Base-by-base conservation (phyloP, 768 basidiomycete genomes). In the Candolleomyces efflorescens region DNA sequence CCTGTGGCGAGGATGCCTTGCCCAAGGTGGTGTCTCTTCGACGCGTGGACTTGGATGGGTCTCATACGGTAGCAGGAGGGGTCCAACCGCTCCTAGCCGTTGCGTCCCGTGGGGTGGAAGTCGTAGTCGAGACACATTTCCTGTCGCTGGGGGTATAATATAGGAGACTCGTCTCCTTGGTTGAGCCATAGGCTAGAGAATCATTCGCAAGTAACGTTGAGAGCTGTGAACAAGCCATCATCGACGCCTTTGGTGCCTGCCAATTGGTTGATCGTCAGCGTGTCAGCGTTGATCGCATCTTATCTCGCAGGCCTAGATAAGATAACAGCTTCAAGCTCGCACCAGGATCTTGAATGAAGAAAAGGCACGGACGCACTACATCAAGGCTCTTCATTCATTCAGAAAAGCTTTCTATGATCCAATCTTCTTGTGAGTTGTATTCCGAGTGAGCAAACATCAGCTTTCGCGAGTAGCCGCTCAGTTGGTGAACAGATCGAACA, bases 91-190 rank as follows among this genome's bases (percentile, higher is more conserved):
- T 12, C 94, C 93, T 32, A 88, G 72, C 54, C 89, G 82, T 15
- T 82, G 74, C 36, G 79, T 68, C 20, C 81, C 86, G 59, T 81
- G 73, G 0, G 87, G 79, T 2, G 94, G 94, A 3, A 96, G 80
- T 51, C 81, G 78, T 11, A 95, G 82, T 18, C 78, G 78, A 17
- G 86, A 87, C 22, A 86, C 79, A 3, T 79, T 75, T 12, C 82
- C 80, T 0, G 75, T 62, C 11, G 94, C 87, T 1, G 89, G 77
- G 3, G 93, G 91, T 38, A 97, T 83, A 55, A 94, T 86, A 69
- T 95, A 97, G 54, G 94, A 94, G 26, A 97, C 84, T 65, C 94
- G 81, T 61, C 85, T 80, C 67, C 81, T 78, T 57, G 80, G 67
- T 56, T 82, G 82, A 24, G 60, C 66, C 71, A 72, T 71, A 15